Evolutionary conservation across 2,329 filamentous ascomycete genomes (phyloP).

Genomic region (Lecanoromycetidae sp.): DNA sequence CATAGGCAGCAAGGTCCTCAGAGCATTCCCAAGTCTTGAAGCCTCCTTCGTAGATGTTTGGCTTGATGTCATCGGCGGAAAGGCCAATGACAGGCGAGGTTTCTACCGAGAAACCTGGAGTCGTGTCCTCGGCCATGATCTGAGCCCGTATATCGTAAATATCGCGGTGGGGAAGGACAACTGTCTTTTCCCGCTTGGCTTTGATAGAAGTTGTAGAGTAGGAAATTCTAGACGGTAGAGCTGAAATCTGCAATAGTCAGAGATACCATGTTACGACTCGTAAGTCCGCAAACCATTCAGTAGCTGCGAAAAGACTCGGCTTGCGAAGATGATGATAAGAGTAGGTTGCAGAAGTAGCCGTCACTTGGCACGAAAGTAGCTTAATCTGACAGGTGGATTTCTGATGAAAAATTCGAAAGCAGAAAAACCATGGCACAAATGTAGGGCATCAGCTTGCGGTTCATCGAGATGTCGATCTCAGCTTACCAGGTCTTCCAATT

Average conservation of each 20-base stretch:
- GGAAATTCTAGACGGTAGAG: constrained; percentile 47
- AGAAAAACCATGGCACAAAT: too few species aligned
- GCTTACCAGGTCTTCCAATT: too few species aligned
- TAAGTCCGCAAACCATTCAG: too few species aligned
- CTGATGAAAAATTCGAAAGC: too few species aligned
- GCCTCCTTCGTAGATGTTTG: constrained; percentile 53
- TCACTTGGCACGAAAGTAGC: too few species aligned
- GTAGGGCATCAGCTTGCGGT: too few species aligned
- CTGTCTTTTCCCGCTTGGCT: constrained; percentile 22
- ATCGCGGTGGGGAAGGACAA: constrained; percentile 41
- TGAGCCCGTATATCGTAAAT: constrained; percentile 53
- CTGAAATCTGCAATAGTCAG: constrained; percentile 33
- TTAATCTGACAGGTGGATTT: too few species aligned
- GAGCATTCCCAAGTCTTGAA: constrained; percentile 60
- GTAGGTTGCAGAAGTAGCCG: too few species aligned
- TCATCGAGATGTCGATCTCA: too few species aligned
- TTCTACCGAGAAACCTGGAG: too few species aligned
- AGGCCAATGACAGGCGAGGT: constrained; percentile 29
- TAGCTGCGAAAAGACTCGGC: too few species aligned
- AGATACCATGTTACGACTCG: neutral
- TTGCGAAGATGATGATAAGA: too few species aligned
- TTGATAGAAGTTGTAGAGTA: constrained; percentile 42
- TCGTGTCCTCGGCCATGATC: constrained; percentile 50
- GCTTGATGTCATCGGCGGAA: constrained; percentile 42
- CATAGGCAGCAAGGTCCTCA: constrained; percentile 42